Conservation (phyloP, 805 yeast species). For the Metschnikowia gelsemii region DNA sequence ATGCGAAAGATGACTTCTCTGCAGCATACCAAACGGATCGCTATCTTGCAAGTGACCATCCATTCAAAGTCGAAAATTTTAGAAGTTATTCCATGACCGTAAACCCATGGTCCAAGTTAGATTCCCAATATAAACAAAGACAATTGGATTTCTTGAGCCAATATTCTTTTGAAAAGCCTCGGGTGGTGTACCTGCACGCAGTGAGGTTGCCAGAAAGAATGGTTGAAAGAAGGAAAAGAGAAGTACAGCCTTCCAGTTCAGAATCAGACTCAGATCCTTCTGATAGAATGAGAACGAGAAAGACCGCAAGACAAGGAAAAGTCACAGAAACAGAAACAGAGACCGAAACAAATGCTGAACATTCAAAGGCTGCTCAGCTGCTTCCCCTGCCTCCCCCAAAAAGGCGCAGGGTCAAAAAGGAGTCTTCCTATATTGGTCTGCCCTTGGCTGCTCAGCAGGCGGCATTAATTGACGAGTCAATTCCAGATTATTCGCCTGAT, state of each 20-base stretch:
- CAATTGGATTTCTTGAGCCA: slow-evolving; percentile 55
- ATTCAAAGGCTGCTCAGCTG: no score
- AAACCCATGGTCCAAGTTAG: slow-evolving; percentile 50
- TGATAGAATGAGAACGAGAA: slow-evolving; percentile 61
- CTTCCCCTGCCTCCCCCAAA: slow-evolving; percentile 33
- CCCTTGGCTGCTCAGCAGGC: slow-evolving; percentile 45
- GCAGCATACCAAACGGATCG: slow-evolving; percentile 15
- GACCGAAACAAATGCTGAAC: slow-evolving; percentile 22
- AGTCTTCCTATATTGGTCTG: slow-evolving; percentile 29
- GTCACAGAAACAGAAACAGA: slow-evolving; percentile 6
- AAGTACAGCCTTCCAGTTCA: slow-evolving; percentile 21
- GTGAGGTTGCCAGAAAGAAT: slow-evolving; percentile 13
- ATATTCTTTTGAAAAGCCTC: slow-evolving; percentile 31
- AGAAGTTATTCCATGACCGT: slow-evolving; percentile 48
- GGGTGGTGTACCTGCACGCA: slow-evolving; percentile 10
- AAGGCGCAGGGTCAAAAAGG: slow-evolving; percentile 41
- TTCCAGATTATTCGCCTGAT: slow-evolving; percentile 85
- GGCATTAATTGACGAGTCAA: slow-evolving; percentile 60
- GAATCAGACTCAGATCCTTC: slow-evolving; percentile 36
- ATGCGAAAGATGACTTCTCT: slow-evolving; percentile 10
- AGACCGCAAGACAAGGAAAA: slow-evolving; percentile 43
- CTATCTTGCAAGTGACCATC: slow-evolving; percentile 23
- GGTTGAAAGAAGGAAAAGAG: slow-evolving; percentile 23
- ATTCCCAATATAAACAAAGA: slow-evolving; percentile 45
- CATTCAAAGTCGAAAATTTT: slow-evolving; percentile 51